Evolutionary conservation across 495 filamentous ascomycete genomes (phyloP).

Genomic region (Penicillium lagena): DNA sequence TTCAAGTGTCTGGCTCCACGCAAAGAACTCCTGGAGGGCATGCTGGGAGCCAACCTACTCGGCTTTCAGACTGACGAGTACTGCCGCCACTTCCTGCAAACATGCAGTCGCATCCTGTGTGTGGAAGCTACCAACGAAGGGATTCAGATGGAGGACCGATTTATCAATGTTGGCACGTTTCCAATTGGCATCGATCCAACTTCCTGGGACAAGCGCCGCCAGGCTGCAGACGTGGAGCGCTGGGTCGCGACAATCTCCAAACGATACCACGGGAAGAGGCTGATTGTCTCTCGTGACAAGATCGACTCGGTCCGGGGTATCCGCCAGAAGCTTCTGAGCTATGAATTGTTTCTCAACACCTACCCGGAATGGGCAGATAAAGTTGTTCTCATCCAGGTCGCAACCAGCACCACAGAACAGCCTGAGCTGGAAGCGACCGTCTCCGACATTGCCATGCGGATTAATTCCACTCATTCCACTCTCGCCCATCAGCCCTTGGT

Average conservation of each 20-base stretch:
- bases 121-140: conserved; percentile 85
- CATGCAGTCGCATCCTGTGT: conserved; percentile 78
- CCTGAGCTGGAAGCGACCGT: conserved; percentile 79
- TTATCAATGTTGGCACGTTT: conserved; percentile 72
- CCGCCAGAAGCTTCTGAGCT: conserved; percentile 84
- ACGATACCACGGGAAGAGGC: conserved; percentile 73
- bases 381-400: conserved; percentile 87
- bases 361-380: conserved; percentile 83
- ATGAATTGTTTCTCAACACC: conserved; percentile 88
- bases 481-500: conserved; percentile 85
- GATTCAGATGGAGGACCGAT: conserved; percentile 84
- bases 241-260: conserved; percentile 77
- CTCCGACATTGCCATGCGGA: conserved; percentile 85
- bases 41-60: conserved; percentile 83
- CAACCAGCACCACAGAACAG: conserved; percentile 80
- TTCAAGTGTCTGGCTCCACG: conserved; percentile 84
- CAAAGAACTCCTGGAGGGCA: conserved; percentile 78
- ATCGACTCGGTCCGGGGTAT: conserved; percentile 87
- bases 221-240: conserved; percentile 60
- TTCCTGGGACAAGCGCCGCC: conserved; percentile 63
- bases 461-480: conserved; percentile 82
- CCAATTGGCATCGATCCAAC: conserved; percentile 74
- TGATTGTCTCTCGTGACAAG: conserved; percentile 90
- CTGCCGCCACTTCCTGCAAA: conserved; percentile 86
- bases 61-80: conserved; percentile 93